A percentile compares a stretch with the other conserved stretches of the same genome.
Conservation (phyloP, 2,329 filamentous ascomycete genomes). For the Teratosphaeria zuluensis region DNA sequence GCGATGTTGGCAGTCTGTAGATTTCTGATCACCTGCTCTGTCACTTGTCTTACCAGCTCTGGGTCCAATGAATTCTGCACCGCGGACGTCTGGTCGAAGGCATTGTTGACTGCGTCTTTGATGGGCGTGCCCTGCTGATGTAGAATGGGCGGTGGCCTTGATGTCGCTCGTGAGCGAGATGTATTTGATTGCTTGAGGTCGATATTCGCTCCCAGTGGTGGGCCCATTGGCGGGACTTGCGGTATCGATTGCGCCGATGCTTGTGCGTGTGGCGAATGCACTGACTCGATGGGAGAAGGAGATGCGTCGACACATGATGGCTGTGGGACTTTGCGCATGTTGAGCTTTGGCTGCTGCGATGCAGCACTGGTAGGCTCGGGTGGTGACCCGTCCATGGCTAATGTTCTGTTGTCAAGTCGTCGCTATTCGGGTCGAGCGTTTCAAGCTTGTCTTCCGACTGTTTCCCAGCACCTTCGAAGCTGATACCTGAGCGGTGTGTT, state of each 20-base stretch:
- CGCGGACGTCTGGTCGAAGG: slow-evolving; percentile 43
- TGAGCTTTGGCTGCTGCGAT: not conserved
- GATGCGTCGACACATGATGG: not conserved
- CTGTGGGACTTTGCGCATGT: not conserved
- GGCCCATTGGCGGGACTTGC: not conserved
- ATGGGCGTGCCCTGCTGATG: slow-evolving; percentile 31
- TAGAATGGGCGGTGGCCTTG: not conserved
- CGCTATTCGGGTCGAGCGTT: not conserved
- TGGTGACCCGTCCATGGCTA: slow-evolving; percentile 5
- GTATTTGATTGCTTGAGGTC: not conserved
- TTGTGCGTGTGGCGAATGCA: not conserved
- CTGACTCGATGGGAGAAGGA: not conserved
- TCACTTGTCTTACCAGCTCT: slow-evolving; percentile 49
- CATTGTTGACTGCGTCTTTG: slow-evolving; percentile 48
- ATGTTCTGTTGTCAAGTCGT: not conserved
- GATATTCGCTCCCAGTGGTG: not conserved
- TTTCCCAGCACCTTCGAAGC: not conserved
- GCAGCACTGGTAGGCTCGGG: slow-evolving; percentile 3
- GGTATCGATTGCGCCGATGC: not conserved
- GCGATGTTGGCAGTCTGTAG: slow-evolving; percentile 17
- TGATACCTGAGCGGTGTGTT: not conserved
- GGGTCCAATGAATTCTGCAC: slow-evolving; percentile 45
- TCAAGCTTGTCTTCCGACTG: not conserved
- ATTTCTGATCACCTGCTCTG: slow-evolving; percentile 42
- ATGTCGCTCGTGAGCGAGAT: not conserved